Percentiles rank a stretch among this genome's conserved stretches.
Conservation (phyloP, 805 yeast genomes). For the Clavispora vitiphila region DNA sequence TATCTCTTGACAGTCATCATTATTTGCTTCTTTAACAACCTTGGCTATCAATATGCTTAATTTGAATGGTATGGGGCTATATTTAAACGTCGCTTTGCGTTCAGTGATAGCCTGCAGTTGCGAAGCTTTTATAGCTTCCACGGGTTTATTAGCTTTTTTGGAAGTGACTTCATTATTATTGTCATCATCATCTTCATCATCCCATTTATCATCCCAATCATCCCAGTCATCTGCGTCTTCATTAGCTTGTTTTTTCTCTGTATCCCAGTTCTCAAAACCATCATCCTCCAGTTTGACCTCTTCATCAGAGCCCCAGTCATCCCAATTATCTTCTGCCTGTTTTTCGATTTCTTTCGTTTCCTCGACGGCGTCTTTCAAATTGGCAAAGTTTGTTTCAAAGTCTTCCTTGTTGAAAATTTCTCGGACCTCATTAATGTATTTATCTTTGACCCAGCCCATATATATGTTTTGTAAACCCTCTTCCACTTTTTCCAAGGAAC, state of each 20-base stretch:
- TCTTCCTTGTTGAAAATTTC: slow-evolving; percentile 9
- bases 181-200: slow-evolving; percentile 19
- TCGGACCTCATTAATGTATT: slow-evolving; percentile 28
- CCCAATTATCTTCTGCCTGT: slow-evolving; percentile 9
- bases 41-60: slow-evolving; percentile 20
- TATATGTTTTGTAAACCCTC: slow-evolving; percentile 25
- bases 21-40: slow-evolving; percentile 17
- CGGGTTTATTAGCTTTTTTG: not conserved
- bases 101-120: not conserved
- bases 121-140: not conserved
- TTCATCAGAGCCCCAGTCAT: slow-evolving; percentile 15
- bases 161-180: not conserved
- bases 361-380: slow-evolving; percentile 8
- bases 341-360: slow-evolving; percentile 12
- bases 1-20: slow-evolving; percentile 15
- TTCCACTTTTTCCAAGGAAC: slow-evolving; percentile 14
- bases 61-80: slow-evolving; percentile 17
- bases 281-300: slow-evolving; percentile 4
- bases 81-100: not conserved
- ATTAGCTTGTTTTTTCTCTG: slow-evolving; percentile 13
- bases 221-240: slow-evolving; percentile 13
- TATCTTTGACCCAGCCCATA: slow-evolving; percentile 28
- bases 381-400: slow-evolving; percentile 3
- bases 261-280: slow-evolving; percentile 10
- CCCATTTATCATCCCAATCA: slow-evolving; percentile 27